phyloP scores from a whole-genome alignment of 2,329 filamentous ascomycete species.

The Allantophomopsis cytisporea region DNA sequence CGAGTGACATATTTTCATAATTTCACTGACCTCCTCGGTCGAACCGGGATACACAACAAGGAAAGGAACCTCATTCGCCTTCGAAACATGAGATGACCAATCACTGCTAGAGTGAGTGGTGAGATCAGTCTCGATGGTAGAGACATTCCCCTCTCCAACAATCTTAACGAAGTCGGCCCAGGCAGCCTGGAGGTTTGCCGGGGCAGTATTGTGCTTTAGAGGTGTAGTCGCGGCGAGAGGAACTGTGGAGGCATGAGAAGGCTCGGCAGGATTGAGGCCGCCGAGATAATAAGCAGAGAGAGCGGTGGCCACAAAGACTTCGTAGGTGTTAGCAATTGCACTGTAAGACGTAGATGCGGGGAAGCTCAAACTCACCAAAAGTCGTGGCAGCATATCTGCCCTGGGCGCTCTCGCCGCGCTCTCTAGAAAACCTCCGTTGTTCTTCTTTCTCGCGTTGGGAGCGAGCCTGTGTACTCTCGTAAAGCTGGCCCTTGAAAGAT shows the following conservation, averaged over 20 bases:
- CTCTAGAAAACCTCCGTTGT: slow-evolving; percentile 31
- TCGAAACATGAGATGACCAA: slow-evolving; percentile 46
- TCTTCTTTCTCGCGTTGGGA: slow-evolving; percentile 40
- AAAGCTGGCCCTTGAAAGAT: slow-evolving; percentile 43
- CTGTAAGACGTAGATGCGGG: background rate
- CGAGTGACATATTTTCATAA: slow-evolving; percentile 80
- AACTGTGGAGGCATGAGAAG: slow-evolving; percentile 41
- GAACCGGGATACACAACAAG: slow-evolving; percentile 63
- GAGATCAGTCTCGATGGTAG: slow-evolving; percentile 41
- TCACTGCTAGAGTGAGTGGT: slow-evolving; percentile 42
- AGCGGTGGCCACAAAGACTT: slow-evolving; percentile 15
- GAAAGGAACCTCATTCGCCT: slow-evolving; percentile 38
- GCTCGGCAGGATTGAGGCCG: slow-evolving; percentile 34
- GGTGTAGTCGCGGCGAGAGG: slow-evolving; percentile 35
- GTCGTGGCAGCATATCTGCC: slow-evolving; percentile 36
- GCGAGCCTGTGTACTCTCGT: slow-evolving; percentile 41
- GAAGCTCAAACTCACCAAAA: slow-evolving; percentile 29
- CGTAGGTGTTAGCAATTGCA: slow-evolving; percentile 1
- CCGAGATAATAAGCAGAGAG: slow-evolving; percentile 39
- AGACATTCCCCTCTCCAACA: slow-evolving; percentile 51
- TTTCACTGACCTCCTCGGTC: slow-evolving; percentile 71
- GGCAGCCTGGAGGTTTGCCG: slow-evolving; percentile 52
- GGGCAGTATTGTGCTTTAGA: slow-evolving; percentile 42
- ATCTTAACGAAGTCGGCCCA: slow-evolving; percentile 56
- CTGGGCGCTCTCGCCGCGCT: slow-evolving; percentile 22